Base-by-base conservation (phyloP, 495 filamentous ascomycete species). In the Talaromyces wortmannii region DNA sequence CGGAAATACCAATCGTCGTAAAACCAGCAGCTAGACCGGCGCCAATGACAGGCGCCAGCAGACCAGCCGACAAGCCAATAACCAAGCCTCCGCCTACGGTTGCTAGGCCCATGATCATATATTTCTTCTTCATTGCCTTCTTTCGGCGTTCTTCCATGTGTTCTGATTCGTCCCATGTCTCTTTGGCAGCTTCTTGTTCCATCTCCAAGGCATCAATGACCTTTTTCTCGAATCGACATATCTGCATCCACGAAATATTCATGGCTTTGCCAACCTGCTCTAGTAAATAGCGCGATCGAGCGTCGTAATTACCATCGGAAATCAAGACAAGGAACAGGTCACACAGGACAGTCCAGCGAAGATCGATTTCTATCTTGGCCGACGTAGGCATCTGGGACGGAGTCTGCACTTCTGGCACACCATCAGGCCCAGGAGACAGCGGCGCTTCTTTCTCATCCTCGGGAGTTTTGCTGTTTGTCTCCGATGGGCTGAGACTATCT, bases 121-220 rank as follows among this genome's bases (percentile, higher is more conserved):
- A 90, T 51, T 90, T 87, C 57, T 79, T 81, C 61, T 88, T 97
- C 47, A 89, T 69, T 4, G 87, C 89, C 60, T 80, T 71, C 67
- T 97, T 96, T 48, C 86, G 82, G 50, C 94, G 81, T 53, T 80
- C 86, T 64, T 92, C 91, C 82, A 97, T 92, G 64, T 97, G 91
- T 46, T 95, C 91, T 13, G 90, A 83, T 70, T 97, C 94, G 61
- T 95, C 91, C 94, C 94, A 99, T 57, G 90, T 95, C 69, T 99
- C 95, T 65, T 92, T 95, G 31, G 90, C 84, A 7, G 90, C 86
- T 42, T 85, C 83, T 59, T 95, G 87, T 73, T 99, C 94, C 89
- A 99, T 96, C 68, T 97, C 94, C 17, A 99, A 76, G 11, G 95
- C 90, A 68, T 99, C 94, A 13, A 92, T 96, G 15, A 97, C 91